Percentiles rank a stretch among this genome's conserved stretches.
phyloP scores from a whole-genome alignment of 495 filamentous ascomycete genomes.

The Lophiostoma macrostomum region DNA sequence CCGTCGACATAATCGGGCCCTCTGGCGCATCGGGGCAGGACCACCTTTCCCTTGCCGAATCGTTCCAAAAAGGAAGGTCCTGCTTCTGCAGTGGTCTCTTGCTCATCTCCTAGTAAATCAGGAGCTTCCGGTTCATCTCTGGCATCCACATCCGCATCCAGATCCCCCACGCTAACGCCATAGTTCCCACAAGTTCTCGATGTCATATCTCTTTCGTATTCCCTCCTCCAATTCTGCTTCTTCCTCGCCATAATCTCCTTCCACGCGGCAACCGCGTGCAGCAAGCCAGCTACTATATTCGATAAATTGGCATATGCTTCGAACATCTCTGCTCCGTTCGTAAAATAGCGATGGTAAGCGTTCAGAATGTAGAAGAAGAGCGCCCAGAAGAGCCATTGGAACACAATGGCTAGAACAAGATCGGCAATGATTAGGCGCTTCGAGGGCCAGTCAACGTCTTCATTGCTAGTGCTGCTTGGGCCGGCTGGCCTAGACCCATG shows the following conservation, averaged over 20 bases:
- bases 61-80: not conserved
- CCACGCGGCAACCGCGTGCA: slow-evolving; percentile 19
- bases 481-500: no score
- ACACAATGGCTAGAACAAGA: slow-evolving; percentile 2
- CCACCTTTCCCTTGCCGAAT: not conserved
- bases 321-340: slow-evolving; percentile 6
- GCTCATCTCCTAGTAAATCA: not conserved
- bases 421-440: slow-evolving; percentile 9
- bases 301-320: slow-evolving; percentile 20
- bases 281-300: slow-evolving; percentile 3
- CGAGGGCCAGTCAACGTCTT: slow-evolving; percentile 20
- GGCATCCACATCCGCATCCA: not conserved
- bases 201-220: not conserved
- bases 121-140: not conserved
- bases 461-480: not conserved
- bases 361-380: slow-evolving; percentile 4
- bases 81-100: not conserved
- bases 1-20: not conserved
- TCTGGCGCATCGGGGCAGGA: slow-evolving; percentile 10
- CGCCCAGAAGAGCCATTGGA: slow-evolving; percentile 25
- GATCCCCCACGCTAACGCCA: not conserved
- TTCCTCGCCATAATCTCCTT: slow-evolving; percentile 25
- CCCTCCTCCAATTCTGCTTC: not conserved
- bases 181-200: slow-evolving; percentile 9
- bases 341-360: not conserved